Base-by-base conservation (phyloP, 768 basidiomycete genomes). In the Boletus speciosus region DNA sequence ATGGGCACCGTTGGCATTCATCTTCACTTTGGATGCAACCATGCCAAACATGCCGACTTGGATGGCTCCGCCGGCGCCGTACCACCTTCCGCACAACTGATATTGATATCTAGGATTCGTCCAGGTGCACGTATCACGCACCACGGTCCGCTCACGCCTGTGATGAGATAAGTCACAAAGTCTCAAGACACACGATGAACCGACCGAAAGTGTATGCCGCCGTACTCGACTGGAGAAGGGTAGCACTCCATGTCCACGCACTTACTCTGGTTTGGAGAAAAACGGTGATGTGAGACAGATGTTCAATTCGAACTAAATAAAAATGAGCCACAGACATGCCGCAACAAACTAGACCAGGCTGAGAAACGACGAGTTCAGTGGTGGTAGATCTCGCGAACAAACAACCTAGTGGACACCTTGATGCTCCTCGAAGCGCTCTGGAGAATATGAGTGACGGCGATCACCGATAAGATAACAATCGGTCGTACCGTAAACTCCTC, bases 201-300 rank as follows among this genome's bases (percentile, higher is more conserved):
- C 21, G 15, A 65, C 62, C 80, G 45, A 77, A 81, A 1, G 75
- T 75, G 56, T 81, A 80, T 4, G 78, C 78, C 0, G 76, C 78
- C 0, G 79, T 80, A 48, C 77, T 77, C 1, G 79, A 80, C 53
- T 79, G 78, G n/a, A 81, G 70, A 14, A 81, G 71, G 0, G 80
- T 81, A 1, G 80, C 80, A 47, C 79, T 80, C 80, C 79, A 81
- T 12, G 80, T 82, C 80, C 78, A 80, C 0, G 80, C 80, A 51
- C 78, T 78, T 8, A 80, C 78, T 49, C 76, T 77, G 45, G 3
- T 11, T 19, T 25, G 2, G 3, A 42, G 39, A 25, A 21, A 44
- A 47, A 44, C 21, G 9, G 32, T n/a, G 35, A 21, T n/a, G 19
- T 51, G 15, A 60, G 40, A 32, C 19, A 23, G 21, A 9, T 6